Percentiles rank a stretch among this genome's conserved stretches.
Evolutionary conservation across 169 alveolate species (phyloP).

Genomic region (Babesia ovis): DNA sequence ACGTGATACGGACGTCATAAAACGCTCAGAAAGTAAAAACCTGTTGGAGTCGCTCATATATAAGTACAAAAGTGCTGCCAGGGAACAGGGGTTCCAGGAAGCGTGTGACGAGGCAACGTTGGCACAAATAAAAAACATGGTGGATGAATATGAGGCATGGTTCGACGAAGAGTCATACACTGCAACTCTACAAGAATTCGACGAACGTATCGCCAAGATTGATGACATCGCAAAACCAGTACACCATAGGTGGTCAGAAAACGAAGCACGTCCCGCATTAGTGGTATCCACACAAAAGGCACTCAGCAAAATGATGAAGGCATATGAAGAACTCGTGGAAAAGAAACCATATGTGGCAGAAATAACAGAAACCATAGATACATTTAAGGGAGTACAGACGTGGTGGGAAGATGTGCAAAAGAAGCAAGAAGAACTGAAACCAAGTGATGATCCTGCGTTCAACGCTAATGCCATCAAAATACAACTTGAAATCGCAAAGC

Average conservation of each 20-base stretch:
- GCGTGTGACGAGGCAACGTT: constrained; percentile 33
- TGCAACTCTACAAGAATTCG: constrained; percentile 48
- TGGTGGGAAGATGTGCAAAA: constrained; percentile 64
- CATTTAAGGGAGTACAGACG: constrained; percentile 8
- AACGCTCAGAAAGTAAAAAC: constrained; percentile 42
- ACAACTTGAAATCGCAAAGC: constrained; percentile 17
- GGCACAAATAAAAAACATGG: constrained; percentile 1
- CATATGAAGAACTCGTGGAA: constrained; percentile 30
- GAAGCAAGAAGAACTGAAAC: constrained; percentile 44
- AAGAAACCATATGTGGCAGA: constrained; percentile 49
- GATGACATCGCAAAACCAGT: constrained; percentile 43
- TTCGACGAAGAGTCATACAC: constrained; percentile 50
- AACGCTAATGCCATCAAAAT: constrained; percentile 23
- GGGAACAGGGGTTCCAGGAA: constrained; percentile 43
- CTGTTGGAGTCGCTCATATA: constrained; percentile 43
- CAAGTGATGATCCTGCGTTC: constrained; percentile 48
- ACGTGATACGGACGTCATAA: constrained; percentile 24
- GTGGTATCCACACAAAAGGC: constrained; percentile 29
- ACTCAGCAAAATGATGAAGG: constrained; percentile 12
- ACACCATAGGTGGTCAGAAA: constrained; percentile 41
- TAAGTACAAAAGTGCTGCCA: constrained; percentile 57
- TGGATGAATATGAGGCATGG: constrained; percentile 41
- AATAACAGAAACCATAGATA: constrained; percentile 7
- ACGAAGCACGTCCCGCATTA: constrained; percentile 37
- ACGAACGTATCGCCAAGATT: constrained; percentile 34